Percentiles rank a stretch among this genome's conserved stretches.
Conservation (phyloP, 192 early-diverging fungal species). For the Coemansia sp. region DNA sequence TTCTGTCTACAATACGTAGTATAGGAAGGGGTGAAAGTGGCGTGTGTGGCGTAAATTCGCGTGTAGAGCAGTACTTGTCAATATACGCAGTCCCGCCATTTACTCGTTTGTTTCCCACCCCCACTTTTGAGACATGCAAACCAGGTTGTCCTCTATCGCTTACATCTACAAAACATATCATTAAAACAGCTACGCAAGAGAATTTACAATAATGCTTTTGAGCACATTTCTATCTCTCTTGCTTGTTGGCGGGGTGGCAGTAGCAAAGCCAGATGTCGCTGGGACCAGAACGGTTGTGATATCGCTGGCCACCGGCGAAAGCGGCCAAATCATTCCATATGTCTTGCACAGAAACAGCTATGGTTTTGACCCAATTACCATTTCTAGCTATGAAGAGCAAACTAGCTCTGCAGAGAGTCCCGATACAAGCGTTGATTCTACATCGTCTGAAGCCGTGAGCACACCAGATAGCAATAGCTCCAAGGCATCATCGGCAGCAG, state of each 20-base stretch:
- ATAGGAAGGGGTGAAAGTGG: not conserved
- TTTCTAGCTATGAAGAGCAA: not conserved
- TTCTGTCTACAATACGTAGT: not conserved
- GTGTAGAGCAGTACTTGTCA: slow-evolving; percentile 8
- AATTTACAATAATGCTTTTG: not conserved
- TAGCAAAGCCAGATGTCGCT: slow-evolving; percentile 24
- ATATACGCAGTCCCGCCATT: slow-evolving; percentile 5
- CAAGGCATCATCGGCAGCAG: not conserved
- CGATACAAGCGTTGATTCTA: not conserved
- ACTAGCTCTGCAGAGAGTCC: not conserved
- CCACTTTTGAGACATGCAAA: too few relatives aligned
- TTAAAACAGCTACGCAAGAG: too few relatives aligned
- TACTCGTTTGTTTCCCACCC: not conserved
- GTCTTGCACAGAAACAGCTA: slow-evolving; percentile 23
- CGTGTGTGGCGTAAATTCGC: not conserved
- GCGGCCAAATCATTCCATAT: slow-evolving; percentile 31
- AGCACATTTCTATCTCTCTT: not conserved
- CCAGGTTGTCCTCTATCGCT: too few relatives aligned
- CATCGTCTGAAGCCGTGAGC: not conserved
- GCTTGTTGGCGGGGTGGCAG: not conserved
- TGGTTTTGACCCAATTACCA: slow-evolving; percentile 6
- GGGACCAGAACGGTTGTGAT: slow-evolving; percentile 42
- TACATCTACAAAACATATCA: too few relatives aligned
- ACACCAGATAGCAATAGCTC: not conserved
- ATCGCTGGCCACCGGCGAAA: slow-evolving; percentile 25